Conservation (phyloP, 192 early-diverging fungal genomes). For the Chytriomyces confervae region DNA sequence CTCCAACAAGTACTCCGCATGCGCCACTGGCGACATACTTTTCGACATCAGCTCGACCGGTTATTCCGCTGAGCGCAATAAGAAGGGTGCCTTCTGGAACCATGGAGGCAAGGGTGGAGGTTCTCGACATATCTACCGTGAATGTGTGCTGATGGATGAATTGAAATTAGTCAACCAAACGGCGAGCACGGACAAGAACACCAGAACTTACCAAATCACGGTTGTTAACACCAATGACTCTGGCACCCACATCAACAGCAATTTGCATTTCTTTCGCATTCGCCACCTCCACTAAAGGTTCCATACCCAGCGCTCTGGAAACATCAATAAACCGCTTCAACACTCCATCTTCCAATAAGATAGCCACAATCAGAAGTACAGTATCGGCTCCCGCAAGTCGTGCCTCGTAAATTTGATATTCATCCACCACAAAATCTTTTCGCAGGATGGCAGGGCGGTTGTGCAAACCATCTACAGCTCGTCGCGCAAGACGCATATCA, state of each 20-base stretch:
- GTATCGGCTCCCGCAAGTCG: constrained; percentile 95
- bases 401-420: constrained; percentile 97
- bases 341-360: constrained; percentile 69
- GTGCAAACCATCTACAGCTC: constrained; percentile 63
- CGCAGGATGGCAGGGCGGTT: constrained; percentile 91
- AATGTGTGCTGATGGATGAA: constrained; percentile 55
- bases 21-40: constrained; percentile 80
- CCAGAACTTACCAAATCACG: constrained; percentile 84
- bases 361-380: constrained; percentile 94
- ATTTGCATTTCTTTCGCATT: constrained; percentile 85
- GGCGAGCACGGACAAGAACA: not conserved
- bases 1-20: constrained; percentile 86
- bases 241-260: constrained; percentile 80
- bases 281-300: constrained; percentile 99
- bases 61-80: constrained; percentile 92
- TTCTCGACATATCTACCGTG: constrained; percentile 89
- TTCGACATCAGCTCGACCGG: constrained; percentile 76
- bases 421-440: constrained; percentile 96
- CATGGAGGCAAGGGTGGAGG: constrained; percentile 76
- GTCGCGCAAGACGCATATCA: constrained; percentile 89
- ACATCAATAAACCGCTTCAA: constrained; percentile 74
- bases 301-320: constrained; percentile 84
- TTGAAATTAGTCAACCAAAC: not conserved
- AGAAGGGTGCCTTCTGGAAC: constrained; percentile 76
- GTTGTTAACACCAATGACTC: constrained; percentile 98